A percentile compares a stretch with the other conserved stretches of the same genome.
phyloP scores from a whole-genome alignment of 176 grass and related monocot species.

The Rhynchospora tenuis region DNA sequence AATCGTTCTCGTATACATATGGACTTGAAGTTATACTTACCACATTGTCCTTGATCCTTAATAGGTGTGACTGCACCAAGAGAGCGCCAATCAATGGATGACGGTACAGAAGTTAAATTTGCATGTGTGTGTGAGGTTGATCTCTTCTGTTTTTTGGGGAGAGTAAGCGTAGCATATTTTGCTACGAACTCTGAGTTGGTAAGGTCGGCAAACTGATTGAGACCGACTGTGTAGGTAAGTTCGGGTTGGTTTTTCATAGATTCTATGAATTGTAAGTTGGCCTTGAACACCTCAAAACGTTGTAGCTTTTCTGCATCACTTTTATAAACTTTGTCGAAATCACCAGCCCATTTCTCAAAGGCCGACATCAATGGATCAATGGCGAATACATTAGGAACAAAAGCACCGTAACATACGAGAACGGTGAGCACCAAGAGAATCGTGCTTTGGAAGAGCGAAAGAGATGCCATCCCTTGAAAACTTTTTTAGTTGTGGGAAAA shows the following conservation, averaged over 20 bases:
- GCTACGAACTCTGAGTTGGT: neutral
- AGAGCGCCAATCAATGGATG: slow-evolving; percentile 11
- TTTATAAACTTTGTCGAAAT: neutral
- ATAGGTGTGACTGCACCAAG: slow-evolving; percentile 1
- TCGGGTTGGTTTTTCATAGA: neutral
- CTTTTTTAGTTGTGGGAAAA: neutral
- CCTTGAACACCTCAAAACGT: neutral
- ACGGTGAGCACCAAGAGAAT: neutral
- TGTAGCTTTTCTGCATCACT: neutral
- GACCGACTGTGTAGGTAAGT: neutral
- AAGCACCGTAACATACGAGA: neutral
- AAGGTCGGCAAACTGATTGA: neutral
- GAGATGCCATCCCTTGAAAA: neutral
- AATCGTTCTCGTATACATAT: too few relatives aligned
- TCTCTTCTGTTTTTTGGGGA: neutral
- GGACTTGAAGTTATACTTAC: neutral
- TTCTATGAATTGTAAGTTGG: neutral
- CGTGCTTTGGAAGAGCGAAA: neutral
- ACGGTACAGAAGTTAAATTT: neutral
- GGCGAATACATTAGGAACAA: neutral
- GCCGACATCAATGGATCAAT: neutral
- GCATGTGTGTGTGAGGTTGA: neutral
- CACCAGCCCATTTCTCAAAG: neutral
- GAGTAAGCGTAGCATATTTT: neutral
- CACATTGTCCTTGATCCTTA: slow-evolving; percentile 15